phyloP scores from a whole-genome alignment of 441 rosid genomes.

The Bruguiera hainesii region DNA sequence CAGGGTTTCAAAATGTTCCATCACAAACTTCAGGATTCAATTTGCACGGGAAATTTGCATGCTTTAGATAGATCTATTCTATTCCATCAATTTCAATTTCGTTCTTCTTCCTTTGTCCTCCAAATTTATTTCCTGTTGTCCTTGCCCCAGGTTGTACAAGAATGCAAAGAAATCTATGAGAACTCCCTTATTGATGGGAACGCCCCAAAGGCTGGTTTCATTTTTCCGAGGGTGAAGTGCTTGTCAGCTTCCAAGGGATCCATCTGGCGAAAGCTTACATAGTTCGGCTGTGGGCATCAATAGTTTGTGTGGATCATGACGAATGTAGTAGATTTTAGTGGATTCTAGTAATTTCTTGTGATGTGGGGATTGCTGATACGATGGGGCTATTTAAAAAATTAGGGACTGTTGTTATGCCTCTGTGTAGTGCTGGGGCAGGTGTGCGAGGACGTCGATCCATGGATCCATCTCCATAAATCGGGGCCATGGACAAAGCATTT shows the following conservation, averaged over 20 bases:
- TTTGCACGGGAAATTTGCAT: too few relatives aligned
- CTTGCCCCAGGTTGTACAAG: constrained; percentile 78
- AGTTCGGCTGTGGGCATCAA: constrained; percentile 12
- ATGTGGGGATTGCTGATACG: background rate
- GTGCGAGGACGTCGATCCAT: too few relatives aligned
- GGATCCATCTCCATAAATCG: too few relatives aligned
- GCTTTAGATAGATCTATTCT: too few relatives aligned
- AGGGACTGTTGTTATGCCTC: background rate
- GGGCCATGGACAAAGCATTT: too few relatives aligned
- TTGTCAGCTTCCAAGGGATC: constrained; percentile 64
- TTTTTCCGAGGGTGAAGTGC: constrained; percentile 78
- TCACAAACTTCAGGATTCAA: too few relatives aligned
- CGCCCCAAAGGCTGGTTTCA: constrained; percentile 82
- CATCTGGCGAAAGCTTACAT: constrained; percentile 75
- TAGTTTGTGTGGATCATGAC: background rate
- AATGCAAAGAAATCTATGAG: constrained; percentile 93
- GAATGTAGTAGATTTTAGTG: constrained; percentile 10
- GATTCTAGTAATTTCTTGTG: background rate
- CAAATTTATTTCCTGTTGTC: background rate
- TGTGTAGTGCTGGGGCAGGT: too few relatives aligned
- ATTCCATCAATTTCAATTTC: background rate
- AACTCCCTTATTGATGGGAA: constrained; percentile 80
- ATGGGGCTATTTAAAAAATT: background rate
- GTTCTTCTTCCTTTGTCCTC: too few relatives aligned
- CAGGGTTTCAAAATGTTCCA: too few relatives aligned